Conservation (phyloP, 176 grass and related monocot species). For the Calamus simplicifolius region DNA sequence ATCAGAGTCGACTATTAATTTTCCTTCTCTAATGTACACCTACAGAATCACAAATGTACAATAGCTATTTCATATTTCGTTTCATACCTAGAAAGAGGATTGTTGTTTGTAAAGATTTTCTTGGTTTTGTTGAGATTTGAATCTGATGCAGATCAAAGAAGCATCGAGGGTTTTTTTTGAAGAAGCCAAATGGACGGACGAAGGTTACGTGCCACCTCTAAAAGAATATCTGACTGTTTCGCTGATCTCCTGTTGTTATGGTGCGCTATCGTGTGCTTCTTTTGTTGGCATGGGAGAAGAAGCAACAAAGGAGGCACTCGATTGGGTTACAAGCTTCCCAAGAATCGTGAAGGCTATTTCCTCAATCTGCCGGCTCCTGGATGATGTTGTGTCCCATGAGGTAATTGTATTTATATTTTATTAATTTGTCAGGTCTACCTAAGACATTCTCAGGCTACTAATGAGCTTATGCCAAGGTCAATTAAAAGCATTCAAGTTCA, state of each 20-base stretch:
- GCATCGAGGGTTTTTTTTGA: constrained; percentile 2
- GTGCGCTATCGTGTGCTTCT: not conserved
- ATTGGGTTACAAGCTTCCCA: constrained; percentile 21
- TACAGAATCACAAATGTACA: too few relatives aligned
- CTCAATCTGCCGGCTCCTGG: constrained; percentile 19
- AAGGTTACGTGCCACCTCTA: constrained; percentile 10
- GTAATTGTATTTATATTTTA: not conserved
- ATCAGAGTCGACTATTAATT: too few relatives aligned
- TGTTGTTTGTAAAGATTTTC: too few relatives aligned
- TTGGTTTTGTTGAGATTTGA: too few relatives aligned
- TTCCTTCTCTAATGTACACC: too few relatives aligned
- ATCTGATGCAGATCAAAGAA: constrained; percentile 17
- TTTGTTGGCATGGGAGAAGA: constrained; percentile 34
- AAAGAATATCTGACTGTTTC: constrained; percentile 22
- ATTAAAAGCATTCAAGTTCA: too few relatives aligned
- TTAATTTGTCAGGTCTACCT: too few relatives aligned
- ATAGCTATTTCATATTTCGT: too few relatives aligned
- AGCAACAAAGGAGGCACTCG: constrained; percentile 30
- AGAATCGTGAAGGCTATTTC: constrained; percentile 4
- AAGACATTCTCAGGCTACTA: too few relatives aligned
- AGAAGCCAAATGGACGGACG: constrained; percentile 35
- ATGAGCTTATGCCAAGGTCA: too few relatives aligned
- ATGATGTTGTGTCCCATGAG: constrained; percentile 30
- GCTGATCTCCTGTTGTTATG: not conserved
- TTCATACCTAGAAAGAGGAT: too few relatives aligned